These are phyloP conservation scores for Penicillium odoratum DNA, from an alignment of 495 filamentous ascomycete species.

Conservation along the genomic window DNA sequence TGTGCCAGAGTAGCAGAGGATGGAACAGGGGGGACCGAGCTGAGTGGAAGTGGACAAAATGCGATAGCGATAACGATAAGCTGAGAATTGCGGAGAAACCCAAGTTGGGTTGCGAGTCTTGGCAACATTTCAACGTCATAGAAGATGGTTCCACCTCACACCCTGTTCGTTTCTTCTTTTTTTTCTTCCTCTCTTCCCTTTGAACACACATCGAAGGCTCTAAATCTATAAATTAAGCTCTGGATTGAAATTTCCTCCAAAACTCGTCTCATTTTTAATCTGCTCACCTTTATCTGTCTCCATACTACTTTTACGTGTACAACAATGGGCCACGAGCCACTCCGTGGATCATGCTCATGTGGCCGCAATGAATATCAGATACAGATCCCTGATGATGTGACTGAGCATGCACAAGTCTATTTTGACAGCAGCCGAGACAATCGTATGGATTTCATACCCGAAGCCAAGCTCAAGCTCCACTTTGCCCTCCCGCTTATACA, in stretches of 20 bases:
- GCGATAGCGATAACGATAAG: constrained; percentile 22
- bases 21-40: constrained; percentile 4
- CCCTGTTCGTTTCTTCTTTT: constrained; percentile 13
- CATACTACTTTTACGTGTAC: constrained; percentile 7
- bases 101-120: constrained; percentile 18
- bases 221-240: not conserved
- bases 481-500: constrained; percentile 14
- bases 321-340: constrained; percentile 42
- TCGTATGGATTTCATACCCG: constrained; percentile 49
- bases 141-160: constrained; percentile 21
- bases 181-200: constrained; percentile 5
- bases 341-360: constrained; percentile 79
- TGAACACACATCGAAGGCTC: not conserved
- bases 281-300: constrained; percentile 3
- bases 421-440: constrained; percentile 66
- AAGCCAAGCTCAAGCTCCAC: not conserved
- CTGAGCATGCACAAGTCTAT: constrained; percentile 61
- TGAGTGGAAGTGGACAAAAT: constrained; percentile 15
- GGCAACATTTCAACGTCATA: constrained; percentile 33
- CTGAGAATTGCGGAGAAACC: constrained; percentile 22
- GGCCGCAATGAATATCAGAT: constrained; percentile 82
- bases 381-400: constrained; percentile 57
- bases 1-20: not conserved
- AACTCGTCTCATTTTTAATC: not conserved
- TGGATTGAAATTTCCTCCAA: not conserved